Conservation (phyloP, 179 eudicot species). For the Silene coronaria region DNA sequence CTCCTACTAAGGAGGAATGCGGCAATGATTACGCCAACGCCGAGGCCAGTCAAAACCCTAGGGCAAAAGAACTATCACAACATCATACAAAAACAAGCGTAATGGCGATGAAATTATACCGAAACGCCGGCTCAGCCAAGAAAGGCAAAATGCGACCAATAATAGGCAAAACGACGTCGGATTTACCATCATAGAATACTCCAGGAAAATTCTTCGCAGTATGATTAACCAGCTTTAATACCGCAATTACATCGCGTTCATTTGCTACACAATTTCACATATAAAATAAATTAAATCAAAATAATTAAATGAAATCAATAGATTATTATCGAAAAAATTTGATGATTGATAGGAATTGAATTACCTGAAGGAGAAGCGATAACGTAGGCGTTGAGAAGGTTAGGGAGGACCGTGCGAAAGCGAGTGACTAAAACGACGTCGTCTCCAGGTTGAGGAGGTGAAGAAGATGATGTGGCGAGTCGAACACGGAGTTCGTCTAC, state of each 20-base stretch:
- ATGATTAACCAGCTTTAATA: slow-evolving; percentile 61
- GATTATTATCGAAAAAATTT: background rate
- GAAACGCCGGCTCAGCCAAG: slow-evolving; percentile 66
- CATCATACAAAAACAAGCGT: background rate
- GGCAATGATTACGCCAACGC: background rate
- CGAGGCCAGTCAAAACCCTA: background rate
- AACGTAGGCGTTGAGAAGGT: slow-evolving; percentile 66
- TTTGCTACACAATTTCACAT: slow-evolving; percentile 36
- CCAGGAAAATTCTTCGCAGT: slow-evolving; percentile 80
- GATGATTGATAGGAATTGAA: background rate
- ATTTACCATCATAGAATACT: slow-evolving; percentile 70
- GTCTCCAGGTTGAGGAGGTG: slow-evolving; percentile 42
- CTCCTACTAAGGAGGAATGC: no score
- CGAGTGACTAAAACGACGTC: slow-evolving; percentile 55
- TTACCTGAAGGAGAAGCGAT: slow-evolving; percentile 60
- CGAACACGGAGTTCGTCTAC: slow-evolving; percentile 87
- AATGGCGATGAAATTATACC: slow-evolving; percentile 26
- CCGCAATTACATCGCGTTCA: slow-evolving; percentile 77
- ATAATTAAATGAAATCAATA: background rate
- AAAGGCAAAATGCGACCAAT: slow-evolving; percentile 77
- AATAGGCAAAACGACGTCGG: slow-evolving; percentile 59
- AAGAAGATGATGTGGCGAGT: slow-evolving; percentile 64
- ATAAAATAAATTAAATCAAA: background rate
- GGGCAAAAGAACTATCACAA: background rate
- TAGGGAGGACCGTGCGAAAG: slow-evolving; percentile 76